Evolutionary conservation across 1,284 basidiomycete genomes (phyloP), one percentile per base, ranked within the genome.

Genomic region (Cryptococcus sp.): DNA sequence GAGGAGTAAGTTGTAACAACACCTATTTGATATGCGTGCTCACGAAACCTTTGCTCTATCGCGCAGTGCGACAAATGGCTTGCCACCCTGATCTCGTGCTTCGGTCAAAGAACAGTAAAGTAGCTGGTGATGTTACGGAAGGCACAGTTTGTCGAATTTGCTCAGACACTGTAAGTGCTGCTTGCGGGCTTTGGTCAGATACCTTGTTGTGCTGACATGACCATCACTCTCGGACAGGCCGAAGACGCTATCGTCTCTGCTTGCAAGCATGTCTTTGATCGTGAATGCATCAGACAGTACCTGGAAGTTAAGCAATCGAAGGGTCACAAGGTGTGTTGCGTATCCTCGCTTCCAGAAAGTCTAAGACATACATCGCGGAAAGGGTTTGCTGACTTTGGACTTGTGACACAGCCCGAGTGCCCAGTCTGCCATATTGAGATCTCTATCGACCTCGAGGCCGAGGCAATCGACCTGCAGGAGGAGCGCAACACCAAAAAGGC

Each of bases 251-350:
- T 99, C 62, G 86, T 91, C 68, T 88, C 92, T 29, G 89, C 87
- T 64, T 99, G 96, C 76, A 71, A 75, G 45, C 74, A 78, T 57
- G 75, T 80, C n/a, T 80, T 81, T 56, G 93, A 97, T 74, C 86
- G 96, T 61, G 92, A 95, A 74, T 99, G 96, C 70, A 94, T 99
- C 72, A 87, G 86, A 67, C 93, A 96, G 76, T 99, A 98, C 73
- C 82, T 99, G 50, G 85, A 89, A 63, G 83, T 76, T 3, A 69
- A 72, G 46, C 68, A 73, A 45, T 41, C 86, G 1, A 84, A 86
- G 19, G 83, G 87, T n/a, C 89, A 91, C 65, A 79, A 83, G 48
- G 92, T 90, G 63, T 52, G 85, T 78, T 43, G 19, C 15, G 20
- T 46, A 13, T 17, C 23, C 46, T 60, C 49, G 49, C 22, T 10